A percentile compares a stretch with the other conserved stretches of the same genome.
phyloP scores from a whole-genome alignment of 2,329 filamentous ascomycete species.

The Aspergillus sp. region DNA sequence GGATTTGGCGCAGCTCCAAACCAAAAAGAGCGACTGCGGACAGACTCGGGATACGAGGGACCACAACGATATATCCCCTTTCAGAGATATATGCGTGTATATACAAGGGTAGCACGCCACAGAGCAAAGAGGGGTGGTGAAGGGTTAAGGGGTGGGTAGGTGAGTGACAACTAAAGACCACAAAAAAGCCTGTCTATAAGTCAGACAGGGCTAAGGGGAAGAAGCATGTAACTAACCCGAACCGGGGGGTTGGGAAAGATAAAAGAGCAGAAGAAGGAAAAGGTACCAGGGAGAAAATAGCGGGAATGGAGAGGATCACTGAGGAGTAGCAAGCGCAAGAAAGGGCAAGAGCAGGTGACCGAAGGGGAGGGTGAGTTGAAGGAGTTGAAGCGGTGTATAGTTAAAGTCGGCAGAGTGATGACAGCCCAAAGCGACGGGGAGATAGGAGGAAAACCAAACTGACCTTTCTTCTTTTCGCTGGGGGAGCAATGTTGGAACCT shows the following conservation, averaged over 20 bases:
- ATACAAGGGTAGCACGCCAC: constrained; percentile 3
- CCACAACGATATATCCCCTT: neutral
- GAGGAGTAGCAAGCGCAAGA: constrained; percentile 1
- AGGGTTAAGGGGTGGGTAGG: constrained; percentile 5
- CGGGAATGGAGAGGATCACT: neutral
- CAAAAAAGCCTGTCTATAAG: constrained; percentile 9
- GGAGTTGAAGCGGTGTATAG: constrained; percentile 26
- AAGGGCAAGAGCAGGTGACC: constrained; percentile 13
- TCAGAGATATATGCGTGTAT: neutral
- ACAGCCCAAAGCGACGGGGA: neutral
- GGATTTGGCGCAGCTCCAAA: constrained; percentile 3
- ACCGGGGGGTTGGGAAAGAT: constrained; percentile 3
- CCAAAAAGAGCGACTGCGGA: neutral
- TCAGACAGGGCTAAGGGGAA: neutral
- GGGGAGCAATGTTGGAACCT: constrained; percentile 15
- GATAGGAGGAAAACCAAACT: constrained; percentile 15
- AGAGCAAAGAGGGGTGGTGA: constrained; percentile 11
- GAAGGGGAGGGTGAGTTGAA: constrained; percentile 4
- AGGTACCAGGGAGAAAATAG: constrained; percentile 9
- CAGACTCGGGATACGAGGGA: neutral
- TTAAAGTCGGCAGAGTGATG: neutral
- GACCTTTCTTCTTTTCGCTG: constrained; percentile 16
- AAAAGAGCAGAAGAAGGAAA: constrained; percentile 7
- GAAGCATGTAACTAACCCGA: neutral
- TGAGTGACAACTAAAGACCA: neutral